These are phyloP conservation scores for Rhynchospora tenuis DNA, from an alignment of 176 grass and related monocot genomes.

Conservation along the genomic window DNA sequence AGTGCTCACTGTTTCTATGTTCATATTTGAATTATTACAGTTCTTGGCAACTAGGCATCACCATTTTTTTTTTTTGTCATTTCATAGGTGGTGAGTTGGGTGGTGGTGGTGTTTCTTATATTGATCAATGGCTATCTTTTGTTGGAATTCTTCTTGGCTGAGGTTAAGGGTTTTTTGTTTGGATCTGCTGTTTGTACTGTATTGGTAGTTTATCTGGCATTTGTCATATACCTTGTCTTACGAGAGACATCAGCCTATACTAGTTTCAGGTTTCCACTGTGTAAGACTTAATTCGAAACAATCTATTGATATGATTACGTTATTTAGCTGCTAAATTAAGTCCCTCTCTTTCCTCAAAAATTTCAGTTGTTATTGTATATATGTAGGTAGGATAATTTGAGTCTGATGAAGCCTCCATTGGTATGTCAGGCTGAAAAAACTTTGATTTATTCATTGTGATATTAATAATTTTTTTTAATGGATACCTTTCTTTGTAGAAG, in stretches of 20 bases:
- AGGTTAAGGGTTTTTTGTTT: conserved; percentile 55
- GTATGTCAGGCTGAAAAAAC: neutral
- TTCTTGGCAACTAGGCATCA: neutral
- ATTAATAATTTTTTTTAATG: neutral
- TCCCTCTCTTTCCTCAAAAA: neutral
- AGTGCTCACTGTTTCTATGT: neutral
- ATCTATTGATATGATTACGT: neutral
- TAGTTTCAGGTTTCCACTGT: conserved; percentile 31
- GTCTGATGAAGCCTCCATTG: neutral
- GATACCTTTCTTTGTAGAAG: neutral
- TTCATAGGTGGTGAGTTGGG: conserved; percentile 68
- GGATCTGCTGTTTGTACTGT: conserved; percentile 43
- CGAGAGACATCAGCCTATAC: conserved; percentile 34
- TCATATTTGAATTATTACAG: neutral
- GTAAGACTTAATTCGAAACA: conserved; percentile 34
- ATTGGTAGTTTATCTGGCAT: conserved; percentile 52
- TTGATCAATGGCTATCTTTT: conserved; percentile 94
- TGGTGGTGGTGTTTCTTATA: conserved; percentile 71
- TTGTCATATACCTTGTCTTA: conserved; percentile 63
- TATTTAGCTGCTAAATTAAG: neutral
- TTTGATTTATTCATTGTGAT: neutral
- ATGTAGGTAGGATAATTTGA: neutral
- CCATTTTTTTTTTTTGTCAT: neutral
- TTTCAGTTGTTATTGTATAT: neutral
- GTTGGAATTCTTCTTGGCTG: conserved; percentile 56